phyloP scores from a whole-genome alignment of 2,329 filamentous ascomycete genomes.

The Calonectria pauciramosa region DNA sequence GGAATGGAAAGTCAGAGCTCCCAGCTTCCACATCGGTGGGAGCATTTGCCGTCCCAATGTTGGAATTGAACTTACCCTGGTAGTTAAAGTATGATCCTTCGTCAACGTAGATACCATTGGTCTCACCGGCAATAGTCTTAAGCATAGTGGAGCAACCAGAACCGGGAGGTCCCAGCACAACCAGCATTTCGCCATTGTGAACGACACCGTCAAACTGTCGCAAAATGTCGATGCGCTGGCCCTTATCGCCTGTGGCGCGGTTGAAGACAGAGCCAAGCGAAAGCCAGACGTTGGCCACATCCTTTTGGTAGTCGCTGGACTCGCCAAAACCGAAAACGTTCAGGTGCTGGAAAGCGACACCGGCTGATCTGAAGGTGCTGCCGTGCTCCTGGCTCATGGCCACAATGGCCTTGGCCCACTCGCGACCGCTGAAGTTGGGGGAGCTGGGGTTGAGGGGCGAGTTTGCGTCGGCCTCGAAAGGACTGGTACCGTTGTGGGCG shows the following conservation, averaged over 20 bases:
- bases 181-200: constrained; percentile 80
- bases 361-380: constrained; percentile 70
- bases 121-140: constrained; percentile 87
- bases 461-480: constrained; percentile 63
- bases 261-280: constrained; percentile 60
- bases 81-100: constrained; percentile 84
- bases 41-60: background rate
- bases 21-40: constrained; percentile 14
- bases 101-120: constrained; percentile 82
- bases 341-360: constrained; percentile 76
- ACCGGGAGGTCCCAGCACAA: constrained; percentile 79
- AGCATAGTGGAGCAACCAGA: constrained; percentile 87
- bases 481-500: constrained; percentile 56
- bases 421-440: constrained; percentile 65
- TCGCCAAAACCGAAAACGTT: constrained; percentile 78
- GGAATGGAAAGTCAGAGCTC: background rate
- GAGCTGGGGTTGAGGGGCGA: constrained; percentile 69
- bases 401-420: constrained; percentile 73
- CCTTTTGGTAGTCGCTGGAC: constrained; percentile 79
- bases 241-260: constrained; percentile 64
- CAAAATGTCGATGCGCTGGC: constrained; percentile 76
- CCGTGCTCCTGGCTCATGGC: constrained; percentile 66
- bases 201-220: constrained; percentile 77
- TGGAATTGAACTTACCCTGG: constrained; percentile 66
- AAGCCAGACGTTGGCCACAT: constrained; percentile 73